Evolutionary conservation across 2,329 filamentous ascomycete genomes (phyloP).

Genomic region (Dactylella cylindrospora): DNA sequence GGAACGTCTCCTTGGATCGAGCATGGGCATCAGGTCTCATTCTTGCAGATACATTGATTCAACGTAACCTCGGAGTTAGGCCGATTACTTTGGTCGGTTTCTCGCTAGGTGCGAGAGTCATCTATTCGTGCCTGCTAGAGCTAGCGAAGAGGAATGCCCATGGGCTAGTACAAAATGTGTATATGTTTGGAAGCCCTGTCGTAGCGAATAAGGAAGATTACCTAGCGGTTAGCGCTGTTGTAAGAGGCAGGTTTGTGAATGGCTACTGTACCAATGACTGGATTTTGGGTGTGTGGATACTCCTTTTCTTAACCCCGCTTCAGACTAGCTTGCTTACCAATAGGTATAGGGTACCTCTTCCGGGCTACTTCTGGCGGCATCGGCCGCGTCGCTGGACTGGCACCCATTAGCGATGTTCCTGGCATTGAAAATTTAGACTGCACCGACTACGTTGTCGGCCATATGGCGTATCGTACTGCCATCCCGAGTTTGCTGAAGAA

Average conservation of each 20-base stretch:
- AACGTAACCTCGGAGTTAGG: constrained; percentile 76
- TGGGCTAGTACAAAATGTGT: constrained; percentile 78
- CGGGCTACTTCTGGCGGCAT: constrained; percentile 85
- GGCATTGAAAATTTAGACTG: constrained; percentile 69
- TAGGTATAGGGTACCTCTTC: constrained; percentile 72
- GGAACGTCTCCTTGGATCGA: constrained; percentile 71
- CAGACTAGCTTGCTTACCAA: background rate
- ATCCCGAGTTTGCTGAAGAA: constrained; percentile 67
- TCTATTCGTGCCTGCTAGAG: constrained; percentile 76
- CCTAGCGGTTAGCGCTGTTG: constrained; percentile 73
- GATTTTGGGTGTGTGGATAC: constrained; percentile 77
- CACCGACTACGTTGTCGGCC: constrained; percentile 66
- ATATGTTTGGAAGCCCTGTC: constrained; percentile 79
- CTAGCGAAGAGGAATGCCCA: constrained; percentile 78
- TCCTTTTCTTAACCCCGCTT: background rate
- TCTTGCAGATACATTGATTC: constrained; percentile 78
- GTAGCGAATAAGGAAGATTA: constrained; percentile 69
- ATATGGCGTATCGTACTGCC: constrained; percentile 69
- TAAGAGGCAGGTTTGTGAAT: constrained; percentile 78
- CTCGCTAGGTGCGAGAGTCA: constrained; percentile 76
- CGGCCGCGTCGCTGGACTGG: constrained; percentile 78
- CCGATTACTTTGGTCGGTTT: constrained; percentile 80
- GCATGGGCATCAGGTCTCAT: constrained; percentile 79
- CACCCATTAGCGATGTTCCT: constrained; percentile 68
- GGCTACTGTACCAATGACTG: constrained; percentile 86